phyloP scores from a whole-genome alignment of 2,329 filamentous ascomycete species.

The Pyrenophora tritici-repentis region DNA sequence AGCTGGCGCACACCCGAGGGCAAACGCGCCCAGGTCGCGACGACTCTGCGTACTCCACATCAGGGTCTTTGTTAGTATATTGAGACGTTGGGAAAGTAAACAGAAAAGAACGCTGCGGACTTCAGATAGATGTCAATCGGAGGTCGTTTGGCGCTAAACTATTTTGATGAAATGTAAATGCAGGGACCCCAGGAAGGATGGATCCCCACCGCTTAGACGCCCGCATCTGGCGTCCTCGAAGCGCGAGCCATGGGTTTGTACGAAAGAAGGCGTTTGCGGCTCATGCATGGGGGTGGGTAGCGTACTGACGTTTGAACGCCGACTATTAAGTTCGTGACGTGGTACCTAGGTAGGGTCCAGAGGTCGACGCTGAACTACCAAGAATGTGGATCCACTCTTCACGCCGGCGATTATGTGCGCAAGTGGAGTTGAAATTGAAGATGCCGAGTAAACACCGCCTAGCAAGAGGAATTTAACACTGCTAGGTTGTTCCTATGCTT shows the following conservation, averaged over 20 bases:
- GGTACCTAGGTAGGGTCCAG: too few species aligned
- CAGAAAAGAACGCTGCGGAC: constrained; percentile 8
- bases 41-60: constrained; percentile 20
- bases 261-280: too few species aligned
- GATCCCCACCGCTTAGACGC: constrained; percentile 1
- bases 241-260: too few species aligned
- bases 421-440: too few species aligned
- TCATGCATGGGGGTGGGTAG: neutral
- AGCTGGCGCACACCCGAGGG: constrained; percentile 10
- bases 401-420: too few species aligned
- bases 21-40: constrained; percentile 17
- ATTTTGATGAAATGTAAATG: constrained; percentile 24
- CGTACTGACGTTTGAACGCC: neutral
- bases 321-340: neutral
- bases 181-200: constrained; percentile 14
- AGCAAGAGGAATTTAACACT: too few species aligned
- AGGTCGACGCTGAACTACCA: too few species aligned
- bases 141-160: constrained; percentile 26
- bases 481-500: too few species aligned
- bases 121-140: constrained; percentile 11
- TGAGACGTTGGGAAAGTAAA: constrained; percentile 4
- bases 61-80: constrained; percentile 5
- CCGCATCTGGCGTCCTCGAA: neutral
- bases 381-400: too few species aligned
- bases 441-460: too few species aligned